Evolutionary conservation across 2,329 filamentous ascomycete genomes (phyloP), one percentile per base, ranked within the genome.

Genomic region (Monosporascus sp.): DNA sequence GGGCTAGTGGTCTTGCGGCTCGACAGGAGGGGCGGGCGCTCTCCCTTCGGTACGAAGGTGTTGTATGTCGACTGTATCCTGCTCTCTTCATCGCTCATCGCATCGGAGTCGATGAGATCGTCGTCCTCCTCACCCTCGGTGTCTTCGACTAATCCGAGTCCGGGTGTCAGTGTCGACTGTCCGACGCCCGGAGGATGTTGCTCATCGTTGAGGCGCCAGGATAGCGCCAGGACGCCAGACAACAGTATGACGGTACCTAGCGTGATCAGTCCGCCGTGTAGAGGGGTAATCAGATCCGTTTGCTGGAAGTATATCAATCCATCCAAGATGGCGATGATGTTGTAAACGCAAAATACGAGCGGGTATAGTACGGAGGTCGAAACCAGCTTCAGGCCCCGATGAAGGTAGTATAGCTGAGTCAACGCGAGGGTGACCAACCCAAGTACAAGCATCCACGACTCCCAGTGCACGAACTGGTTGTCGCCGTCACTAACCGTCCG

Each of bases 261-360:
- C 0, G 91, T 83, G 57, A 97, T 96, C 44, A 95, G 80, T 38
- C 85, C 83, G 17, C 89, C 93, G 65, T 90, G 86, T 2, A 94
- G 72, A 1, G 84, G 78, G 17, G 86, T 85, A 57, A 99, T 83
- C 52, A 89, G 80, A 59, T 90, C 87, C 50, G 87, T 88, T 72
- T 99, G 94, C 63, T 88, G 82, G 74, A 97, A 99, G 73, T 97
- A 99, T 64, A 99, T 96, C 61, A 99, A 79, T 35, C 94, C 94
- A 72, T 99, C 94, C 61, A 97, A 77, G 62, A 99, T 99, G 60
- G 94, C 94, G 66, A 97, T 92, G 65, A 99, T 96, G 77, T 99
- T 99, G 79, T 97, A 99, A 59, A 97, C 85, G 78, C 94, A 99
- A 73, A 99, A 99, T 39, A 97, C 92, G 62, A 97, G 86, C 5